Evolutionary conservation across 192 early-diverging fungal species (phyloP).

Genomic region (Jimgerdemannia flammicorona): DNA sequence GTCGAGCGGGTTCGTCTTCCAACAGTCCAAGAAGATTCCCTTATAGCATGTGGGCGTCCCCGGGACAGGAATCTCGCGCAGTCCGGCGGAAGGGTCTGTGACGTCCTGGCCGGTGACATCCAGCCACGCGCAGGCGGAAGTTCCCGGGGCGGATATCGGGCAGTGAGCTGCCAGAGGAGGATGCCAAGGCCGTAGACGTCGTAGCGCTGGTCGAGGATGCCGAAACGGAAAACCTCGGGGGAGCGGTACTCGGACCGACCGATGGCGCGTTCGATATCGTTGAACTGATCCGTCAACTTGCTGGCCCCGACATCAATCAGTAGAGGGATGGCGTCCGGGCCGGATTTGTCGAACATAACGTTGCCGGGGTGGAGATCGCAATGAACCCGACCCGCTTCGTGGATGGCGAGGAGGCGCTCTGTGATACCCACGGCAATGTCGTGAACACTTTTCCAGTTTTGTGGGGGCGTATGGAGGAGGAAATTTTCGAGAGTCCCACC

Average conservation of each 20-base stretch:
- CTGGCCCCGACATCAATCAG: background rate
- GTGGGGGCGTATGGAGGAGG: background rate
- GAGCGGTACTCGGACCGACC: background rate
- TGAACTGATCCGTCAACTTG: background rate
- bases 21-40: no score
- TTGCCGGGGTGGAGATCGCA: background rate
- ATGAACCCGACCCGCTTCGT: background rate
- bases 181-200: background rate
- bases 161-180: background rate
- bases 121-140: background rate
- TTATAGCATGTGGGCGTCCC: no score
- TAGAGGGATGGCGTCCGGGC: background rate
- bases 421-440: background rate
- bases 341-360: background rate
- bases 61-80: background rate
- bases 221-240: background rate
- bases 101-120: no score
- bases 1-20: no score
- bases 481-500: background rate
- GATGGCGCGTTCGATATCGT: background rate
- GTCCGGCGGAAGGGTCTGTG: background rate
- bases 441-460: background rate
- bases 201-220: background rate
- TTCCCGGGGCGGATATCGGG: background rate
- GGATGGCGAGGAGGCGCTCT: background rate